Evolutionary conservation across 1,284 basidiomycete genomes (phyloP), one percentile per base, ranked within the genome.

Genomic region (Acaromyces ingoldii): DNA sequence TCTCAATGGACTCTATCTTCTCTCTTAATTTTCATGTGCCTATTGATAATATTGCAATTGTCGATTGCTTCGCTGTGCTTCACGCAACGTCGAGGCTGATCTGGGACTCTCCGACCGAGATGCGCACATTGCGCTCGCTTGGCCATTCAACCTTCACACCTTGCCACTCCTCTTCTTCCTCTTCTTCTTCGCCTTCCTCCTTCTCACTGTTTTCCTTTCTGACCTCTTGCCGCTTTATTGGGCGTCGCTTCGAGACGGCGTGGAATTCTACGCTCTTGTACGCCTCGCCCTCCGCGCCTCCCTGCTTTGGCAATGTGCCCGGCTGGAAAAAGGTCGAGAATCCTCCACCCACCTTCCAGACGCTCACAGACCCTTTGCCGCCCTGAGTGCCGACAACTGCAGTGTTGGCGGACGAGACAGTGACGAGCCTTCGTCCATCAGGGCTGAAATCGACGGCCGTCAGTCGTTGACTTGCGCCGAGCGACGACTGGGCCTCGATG

Each of bases 221-320:
- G 25, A 24, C 9, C 10, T 36, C 31, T 19, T 22, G 6, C 36
- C 28, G 11, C 10, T 37, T 17, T 6, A 22, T n/a, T 3, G 31
- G 4, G 7, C 19, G 3, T 15, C 17, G 28, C 13, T 15, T 15
- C 15, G 15, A 19, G 19, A 17, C 13, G 36, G 28, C 4, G 36
- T 22, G 1, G 51, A 72, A 55, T 28, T 68, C 62, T 53, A 72
- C 65, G 40, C 62, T 42, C 51, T 72, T 72, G 58, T 73, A 76
- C n/a, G 73, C 65, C 11, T 63, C 66, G 17, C 53, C 45, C 0
- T 85, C 85, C 36, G 81, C 80, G 56, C 85, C 83, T 4, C 80
- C 89, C 76, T 96, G 91, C n/a, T 89, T 79, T 1, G 93, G 91
- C 6, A 91, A 90, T 6, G 85, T 85, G 0, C 92, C 91, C 0